Conservation (phyloP, 73 alveolate species). For the Halteria grandinella region DNA sequence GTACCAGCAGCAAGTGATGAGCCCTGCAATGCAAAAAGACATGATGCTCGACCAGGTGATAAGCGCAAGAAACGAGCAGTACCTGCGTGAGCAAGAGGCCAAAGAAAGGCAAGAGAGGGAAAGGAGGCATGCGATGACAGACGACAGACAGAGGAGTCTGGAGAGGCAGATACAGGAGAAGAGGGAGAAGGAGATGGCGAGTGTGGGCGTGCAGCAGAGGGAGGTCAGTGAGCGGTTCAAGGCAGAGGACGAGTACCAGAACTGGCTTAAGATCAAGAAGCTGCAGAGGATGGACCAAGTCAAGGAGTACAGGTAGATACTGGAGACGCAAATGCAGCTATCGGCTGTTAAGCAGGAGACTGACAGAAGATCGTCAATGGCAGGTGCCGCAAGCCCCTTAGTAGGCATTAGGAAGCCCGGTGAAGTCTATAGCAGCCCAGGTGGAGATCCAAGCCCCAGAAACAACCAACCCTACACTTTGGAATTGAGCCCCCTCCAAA, state of each 20-base stretch:
- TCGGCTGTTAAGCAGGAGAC: no score
- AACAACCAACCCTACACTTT: no score
- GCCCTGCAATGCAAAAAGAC: slow-evolving; percentile 12
- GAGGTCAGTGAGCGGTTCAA: slow-evolving; percentile 1
- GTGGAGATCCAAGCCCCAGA: no score
- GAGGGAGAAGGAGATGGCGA: neutral
- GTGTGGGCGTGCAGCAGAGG: neutral
- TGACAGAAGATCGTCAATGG: no score
- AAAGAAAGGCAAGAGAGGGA: neutral
- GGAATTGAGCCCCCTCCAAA: no score
- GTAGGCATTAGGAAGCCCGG: no score
- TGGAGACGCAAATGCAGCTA: neutral
- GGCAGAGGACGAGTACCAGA: slow-evolving; percentile 4
- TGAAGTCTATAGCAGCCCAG: no score
- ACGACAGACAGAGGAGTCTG: slow-evolving; percentile 8
- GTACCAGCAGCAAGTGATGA: slow-evolving; percentile 9
- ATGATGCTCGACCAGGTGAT: neutral
- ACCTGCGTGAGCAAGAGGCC: neutral
- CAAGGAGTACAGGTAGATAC: neutral
- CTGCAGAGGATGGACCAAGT: neutral
- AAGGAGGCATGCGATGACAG: slow-evolving; percentile 22
- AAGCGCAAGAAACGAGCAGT: neutral
- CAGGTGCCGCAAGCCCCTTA: no score
- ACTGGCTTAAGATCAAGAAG: neutral
- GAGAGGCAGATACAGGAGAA: neutral